Evolutionary conservation across 768 basidiomycete genomes (phyloP).

Genomic region (Tricholoma furcatifolium): DNA sequence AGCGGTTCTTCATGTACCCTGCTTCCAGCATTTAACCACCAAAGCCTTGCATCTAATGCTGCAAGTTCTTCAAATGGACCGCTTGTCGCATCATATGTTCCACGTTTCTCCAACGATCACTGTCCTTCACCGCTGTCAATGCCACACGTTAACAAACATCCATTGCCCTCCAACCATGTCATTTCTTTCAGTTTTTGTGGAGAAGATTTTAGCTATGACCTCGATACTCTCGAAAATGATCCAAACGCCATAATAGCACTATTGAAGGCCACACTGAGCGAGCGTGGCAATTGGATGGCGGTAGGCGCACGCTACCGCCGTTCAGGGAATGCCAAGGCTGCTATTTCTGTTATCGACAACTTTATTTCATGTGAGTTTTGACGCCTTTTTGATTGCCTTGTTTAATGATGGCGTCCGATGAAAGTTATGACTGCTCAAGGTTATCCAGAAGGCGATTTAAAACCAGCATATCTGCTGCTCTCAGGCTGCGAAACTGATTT

Average conservation of each 20-base stretch:
- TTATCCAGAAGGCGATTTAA: slow-evolving; percentile 36
- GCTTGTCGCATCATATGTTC: neutral
- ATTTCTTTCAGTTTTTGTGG: slow-evolving; percentile 38
- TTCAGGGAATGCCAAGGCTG: slow-evolving; percentile 41
- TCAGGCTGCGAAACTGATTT: slow-evolving; percentile 55
- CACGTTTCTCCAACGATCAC: neutral
- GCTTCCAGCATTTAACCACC: slow-evolving; percentile 2
- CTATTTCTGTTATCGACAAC: slow-evolving; percentile 39
- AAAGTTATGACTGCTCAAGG: slow-evolving; percentile 41
- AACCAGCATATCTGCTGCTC: slow-evolving; percentile 51
- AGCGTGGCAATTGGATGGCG: slow-evolving; percentile 55
- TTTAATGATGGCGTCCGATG: slow-evolving; percentile 5
- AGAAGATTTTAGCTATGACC: slow-evolving; percentile 40
- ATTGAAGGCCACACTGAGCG: slow-evolving; percentile 41
- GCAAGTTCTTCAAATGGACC: slow-evolving; percentile 1
- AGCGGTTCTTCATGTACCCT: neutral
- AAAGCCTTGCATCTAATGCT: slow-evolving; percentile 8
- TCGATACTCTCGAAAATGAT: slow-evolving; percentile 41
- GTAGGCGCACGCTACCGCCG: slow-evolving; percentile 54
- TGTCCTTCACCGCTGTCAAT: neutral
- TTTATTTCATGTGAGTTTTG: slow-evolving; percentile 45
- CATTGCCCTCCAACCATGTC: slow-evolving; percentile 7
- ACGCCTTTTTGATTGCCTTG: neutral
- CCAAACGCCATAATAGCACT: slow-evolving; percentile 44
- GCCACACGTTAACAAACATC: neutral